Conservation (phyloP, 208 protist species). For the Trypanosoma grayi region DNA sequence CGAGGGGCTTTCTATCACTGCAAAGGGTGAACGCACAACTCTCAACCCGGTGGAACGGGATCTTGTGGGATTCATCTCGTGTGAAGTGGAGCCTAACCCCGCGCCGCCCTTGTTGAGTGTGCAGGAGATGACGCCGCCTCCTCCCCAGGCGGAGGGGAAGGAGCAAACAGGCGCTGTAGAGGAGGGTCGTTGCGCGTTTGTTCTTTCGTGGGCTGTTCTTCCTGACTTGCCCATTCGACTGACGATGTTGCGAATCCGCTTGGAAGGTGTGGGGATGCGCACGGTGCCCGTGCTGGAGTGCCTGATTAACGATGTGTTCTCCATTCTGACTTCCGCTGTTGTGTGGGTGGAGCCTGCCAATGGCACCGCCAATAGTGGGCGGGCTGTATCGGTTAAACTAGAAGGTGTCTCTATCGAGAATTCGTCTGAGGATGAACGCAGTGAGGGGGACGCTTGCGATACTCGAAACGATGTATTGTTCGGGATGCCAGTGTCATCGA, state of each 20-base stretch:
- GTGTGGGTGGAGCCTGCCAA: conserved; percentile 7
- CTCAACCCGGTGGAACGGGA: background rate
- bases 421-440: conserved; percentile 9
- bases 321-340: conserved; percentile 36
- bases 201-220: conserved; percentile 31
- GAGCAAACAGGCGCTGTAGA: background rate
- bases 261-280: background rate
- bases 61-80: background rate
- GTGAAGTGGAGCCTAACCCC: background rate
- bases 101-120: background rate
- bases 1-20: background rate
- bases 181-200: conserved; percentile 1
- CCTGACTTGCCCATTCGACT: conserved; percentile 58
- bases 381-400: conserved; percentile 24
- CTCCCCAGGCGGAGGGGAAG: background rate
- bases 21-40: background rate
- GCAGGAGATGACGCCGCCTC: background rate
- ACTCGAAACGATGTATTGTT: background rate
- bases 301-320: conserved; percentile 54
- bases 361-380: background rate
- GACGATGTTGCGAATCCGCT: conserved; percentile 33
- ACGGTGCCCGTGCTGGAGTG: conserved; percentile 62
- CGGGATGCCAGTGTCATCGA: conserved; percentile 2
- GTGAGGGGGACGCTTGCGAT: background rate
- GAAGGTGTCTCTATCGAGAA: conserved; percentile 57